These are phyloP conservation scores for Leccinum olivaceopallidum DNA, from an alignment of 768 basidiomycete genomes.

Conservation along the genomic window DNA sequence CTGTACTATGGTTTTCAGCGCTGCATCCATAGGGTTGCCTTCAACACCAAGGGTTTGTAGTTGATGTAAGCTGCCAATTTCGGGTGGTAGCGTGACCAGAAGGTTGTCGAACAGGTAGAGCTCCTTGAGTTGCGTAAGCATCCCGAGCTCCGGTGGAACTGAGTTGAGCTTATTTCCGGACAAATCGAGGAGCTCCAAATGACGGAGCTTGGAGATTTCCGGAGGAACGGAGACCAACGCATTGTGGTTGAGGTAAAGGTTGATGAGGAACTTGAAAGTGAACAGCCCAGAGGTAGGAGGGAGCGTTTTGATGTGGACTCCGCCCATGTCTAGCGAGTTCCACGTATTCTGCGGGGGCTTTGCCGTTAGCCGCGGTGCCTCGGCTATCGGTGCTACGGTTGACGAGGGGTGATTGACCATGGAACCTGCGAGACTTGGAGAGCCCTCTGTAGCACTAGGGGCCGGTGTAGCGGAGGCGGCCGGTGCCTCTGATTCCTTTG, in stretches of 20 bases:
- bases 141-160: constrained; percentile 86
- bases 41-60: constrained; percentile 93
- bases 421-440: constrained; percentile 36
- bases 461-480: constrained; percentile 32
- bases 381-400: constrained; percentile 70
- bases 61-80: constrained; percentile 89
- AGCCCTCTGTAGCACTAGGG: constrained; percentile 35
- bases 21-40: constrained; percentile 89
- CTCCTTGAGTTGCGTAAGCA: constrained; percentile 88
- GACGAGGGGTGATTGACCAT: constrained; percentile 68
- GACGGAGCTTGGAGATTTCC: constrained; percentile 79
- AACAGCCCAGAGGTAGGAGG: constrained; percentile 75
- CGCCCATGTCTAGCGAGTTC: constrained; percentile 95
- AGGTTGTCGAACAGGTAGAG: constrained; percentile 96
- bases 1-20: constrained; percentile 79
- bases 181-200: constrained; percentile 87
- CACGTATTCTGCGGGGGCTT: constrained; percentile 78
- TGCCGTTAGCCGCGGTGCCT: constrained; percentile 63
- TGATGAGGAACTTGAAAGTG: constrained; percentile 89
- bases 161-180: constrained; percentile 81
- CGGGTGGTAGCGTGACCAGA: constrained; percentile 78
- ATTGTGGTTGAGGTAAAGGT: constrained; percentile 97
- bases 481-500: constrained; percentile 33
- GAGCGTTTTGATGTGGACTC: constrained; percentile 89
- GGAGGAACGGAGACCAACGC: constrained; percentile 74